Evolutionary conservation across 208 protist genomes (phyloP).

Genomic region (Porcisia deanei): DNA sequence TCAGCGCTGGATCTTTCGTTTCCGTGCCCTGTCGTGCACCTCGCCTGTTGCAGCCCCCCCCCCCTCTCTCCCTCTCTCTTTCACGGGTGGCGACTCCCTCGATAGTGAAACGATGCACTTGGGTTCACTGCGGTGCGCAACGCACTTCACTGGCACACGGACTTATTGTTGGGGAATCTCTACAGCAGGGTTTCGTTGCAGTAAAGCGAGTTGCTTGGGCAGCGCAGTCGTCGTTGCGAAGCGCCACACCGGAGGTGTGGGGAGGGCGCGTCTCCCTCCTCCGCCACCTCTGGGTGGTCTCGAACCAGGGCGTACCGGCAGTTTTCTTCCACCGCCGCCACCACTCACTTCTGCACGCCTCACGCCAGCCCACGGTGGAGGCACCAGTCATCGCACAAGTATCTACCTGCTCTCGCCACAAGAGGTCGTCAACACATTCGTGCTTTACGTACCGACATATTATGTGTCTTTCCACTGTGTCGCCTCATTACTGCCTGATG

Average conservation of each 20-base stretch:
- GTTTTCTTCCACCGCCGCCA: slow-evolving; percentile 34
- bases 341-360: slow-evolving; percentile 29
- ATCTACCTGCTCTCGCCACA: slow-evolving; percentile 62
- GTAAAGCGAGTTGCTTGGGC: background rate
- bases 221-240: background rate
- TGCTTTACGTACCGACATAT: slow-evolving; percentile 85
- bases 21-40: background rate
- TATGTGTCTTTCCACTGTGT: slow-evolving; percentile 73
- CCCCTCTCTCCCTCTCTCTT: background rate
- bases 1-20: background rate
- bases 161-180: background rate
- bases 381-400: slow-evolving; percentile 15
- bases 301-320: background rate
- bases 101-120: background rate
- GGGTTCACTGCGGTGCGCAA: background rate
- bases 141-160: background rate
- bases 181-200: background rate
- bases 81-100: background rate
- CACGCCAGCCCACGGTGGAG: slow-evolving; percentile 14
- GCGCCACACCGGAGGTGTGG: background rate
- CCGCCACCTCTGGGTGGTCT: slow-evolving; percentile 5
- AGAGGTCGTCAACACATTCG: slow-evolving; percentile 62
- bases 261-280: background rate
- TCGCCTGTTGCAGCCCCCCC: background rate
- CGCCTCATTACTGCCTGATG: slow-evolving; percentile 78